Evolutionary conservation across 768 basidiomycete species (phyloP).

Genomic region (Pleurotus tuoliensis): DNA sequence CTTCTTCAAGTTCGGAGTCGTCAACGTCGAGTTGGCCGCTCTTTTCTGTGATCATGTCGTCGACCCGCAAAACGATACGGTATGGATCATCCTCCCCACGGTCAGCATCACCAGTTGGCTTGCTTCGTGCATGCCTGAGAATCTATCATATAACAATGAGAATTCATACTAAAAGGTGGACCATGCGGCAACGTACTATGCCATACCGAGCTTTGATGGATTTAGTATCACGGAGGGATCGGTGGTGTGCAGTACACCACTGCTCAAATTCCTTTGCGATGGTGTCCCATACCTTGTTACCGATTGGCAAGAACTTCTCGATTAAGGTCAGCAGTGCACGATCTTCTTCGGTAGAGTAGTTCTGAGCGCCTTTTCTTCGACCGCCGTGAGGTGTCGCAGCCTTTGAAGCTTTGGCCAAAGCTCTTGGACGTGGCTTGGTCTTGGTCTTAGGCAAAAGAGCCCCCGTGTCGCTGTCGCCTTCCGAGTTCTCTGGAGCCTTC

Average conservation of each 20-base stretch:
- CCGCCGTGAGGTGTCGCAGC: background rate
- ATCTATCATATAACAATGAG: background rate
- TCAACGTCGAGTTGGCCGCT: slow-evolving; percentile 16
- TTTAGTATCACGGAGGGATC: slow-evolving; percentile 4
- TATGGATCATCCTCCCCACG: too few species aligned
- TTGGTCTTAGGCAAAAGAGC: too few species aligned
- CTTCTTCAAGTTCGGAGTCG: slow-evolving; percentile 10
- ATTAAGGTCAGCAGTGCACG: slow-evolving; percentile 13
- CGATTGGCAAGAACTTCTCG: slow-evolving; percentile 15
- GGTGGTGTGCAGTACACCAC: background rate
- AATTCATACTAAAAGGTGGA: background rate
- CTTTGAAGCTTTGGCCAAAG: background rate
- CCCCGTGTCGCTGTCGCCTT: too few species aligned
- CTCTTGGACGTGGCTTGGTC: background rate
- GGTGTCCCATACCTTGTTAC: slow-evolving; percentile 15
- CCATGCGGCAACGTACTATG: slow-evolving; percentile 12
- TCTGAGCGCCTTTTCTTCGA: slow-evolving; percentile 10
- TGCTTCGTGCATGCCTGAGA: too few species aligned
- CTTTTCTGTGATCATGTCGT: slow-evolving; percentile 16
- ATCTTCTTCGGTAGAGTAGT: slow-evolving; percentile 17
- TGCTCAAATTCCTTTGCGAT: background rate
- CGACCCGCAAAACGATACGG: slow-evolving; percentile 5
- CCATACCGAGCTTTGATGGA: slow-evolving; percentile 22
- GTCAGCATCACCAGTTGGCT: too few species aligned
- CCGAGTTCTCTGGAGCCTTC: background rate